These are phyloP conservation scores for Alternaria atra DNA, from an alignment of 2,329 filamentous ascomycete species.

Conservation along the genomic window DNA sequence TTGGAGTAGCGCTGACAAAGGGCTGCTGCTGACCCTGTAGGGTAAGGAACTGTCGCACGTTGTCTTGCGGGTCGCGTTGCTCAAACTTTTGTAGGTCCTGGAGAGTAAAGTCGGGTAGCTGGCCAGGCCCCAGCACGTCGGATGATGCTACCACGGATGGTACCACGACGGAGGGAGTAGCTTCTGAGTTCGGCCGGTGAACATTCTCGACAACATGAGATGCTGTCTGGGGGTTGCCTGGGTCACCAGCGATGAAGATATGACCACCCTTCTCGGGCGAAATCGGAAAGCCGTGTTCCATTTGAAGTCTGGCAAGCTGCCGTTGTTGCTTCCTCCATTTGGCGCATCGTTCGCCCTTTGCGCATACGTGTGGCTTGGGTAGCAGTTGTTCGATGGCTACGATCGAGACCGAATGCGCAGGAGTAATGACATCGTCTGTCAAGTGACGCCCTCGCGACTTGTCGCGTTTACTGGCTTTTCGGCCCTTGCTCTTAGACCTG, in stretches of 20 bases:
- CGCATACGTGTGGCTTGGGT: slow-evolving; percentile 83
- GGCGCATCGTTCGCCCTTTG: slow-evolving; percentile 84
- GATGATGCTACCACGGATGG: slow-evolving; percentile 87
- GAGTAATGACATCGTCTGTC: slow-evolving; percentile 73
- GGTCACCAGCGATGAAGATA: slow-evolving; percentile 80
- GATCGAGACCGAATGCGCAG: slow-evolving; percentile 86
- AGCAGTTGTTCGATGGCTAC: slow-evolving; percentile 90
- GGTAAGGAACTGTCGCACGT: slow-evolving; percentile 87
- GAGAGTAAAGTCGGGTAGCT: slow-evolving; percentile 70
- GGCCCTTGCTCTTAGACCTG: slow-evolving; percentile 49
- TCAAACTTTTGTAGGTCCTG: slow-evolving; percentile 78
- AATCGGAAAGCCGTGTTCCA: slow-evolving; percentile 74
- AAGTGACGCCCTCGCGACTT: slow-evolving; percentile 46
- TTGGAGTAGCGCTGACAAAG: slow-evolving; percentile 74
- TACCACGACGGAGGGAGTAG: slow-evolving; percentile 61
- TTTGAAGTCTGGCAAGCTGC: slow-evolving; percentile 76
- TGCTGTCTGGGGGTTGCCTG: slow-evolving; percentile 76
- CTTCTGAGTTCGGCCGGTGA: slow-evolving; percentile 76
- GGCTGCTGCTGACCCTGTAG: slow-evolving; percentile 76
- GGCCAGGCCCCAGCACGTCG: slow-evolving; percentile 80
- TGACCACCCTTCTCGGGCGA: slow-evolving; percentile 69
- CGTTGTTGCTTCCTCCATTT: slow-evolving; percentile 85
- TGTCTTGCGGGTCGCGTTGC: slow-evolving; percentile 85
- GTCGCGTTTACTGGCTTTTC: slow-evolving; percentile 41
- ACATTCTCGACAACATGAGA: slow-evolving; percentile 62